Conservation (phyloP, 495 filamentous ascomycete genomes). For the Extremus antarcticus region DNA sequence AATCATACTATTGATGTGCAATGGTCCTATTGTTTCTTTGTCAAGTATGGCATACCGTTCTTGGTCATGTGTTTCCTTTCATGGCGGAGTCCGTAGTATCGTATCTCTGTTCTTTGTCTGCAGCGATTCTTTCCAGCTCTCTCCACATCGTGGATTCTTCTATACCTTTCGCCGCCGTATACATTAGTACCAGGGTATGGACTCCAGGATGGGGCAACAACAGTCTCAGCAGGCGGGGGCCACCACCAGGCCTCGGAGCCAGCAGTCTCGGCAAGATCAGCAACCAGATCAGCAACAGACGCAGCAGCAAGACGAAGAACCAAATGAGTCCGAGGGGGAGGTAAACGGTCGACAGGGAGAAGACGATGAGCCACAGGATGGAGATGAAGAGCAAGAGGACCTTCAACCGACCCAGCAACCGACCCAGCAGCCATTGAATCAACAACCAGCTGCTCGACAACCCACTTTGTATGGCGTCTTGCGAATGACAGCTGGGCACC, state of each 20-base stretch:
- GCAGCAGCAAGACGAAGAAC: background rate
- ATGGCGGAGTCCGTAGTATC: background rate
- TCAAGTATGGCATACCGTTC: background rate
- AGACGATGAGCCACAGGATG: too few relatives aligned
- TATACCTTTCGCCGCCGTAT: too few relatives aligned
- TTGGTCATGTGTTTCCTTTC: background rate
- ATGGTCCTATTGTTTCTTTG: background rate
- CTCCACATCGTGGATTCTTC: too few relatives aligned
- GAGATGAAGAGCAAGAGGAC: background rate
- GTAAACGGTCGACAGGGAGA: too few relatives aligned
- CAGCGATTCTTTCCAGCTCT: too few relatives aligned
- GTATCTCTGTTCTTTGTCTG: background rate
- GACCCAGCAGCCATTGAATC: background rate
- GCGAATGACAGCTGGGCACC: too few relatives aligned
- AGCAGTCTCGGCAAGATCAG: background rate
- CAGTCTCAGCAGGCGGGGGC: too few relatives aligned
- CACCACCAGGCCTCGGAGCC: too few relatives aligned
- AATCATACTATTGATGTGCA: too few relatives aligned
- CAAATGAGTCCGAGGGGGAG: background rate
- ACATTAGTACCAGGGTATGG: too few relatives aligned
- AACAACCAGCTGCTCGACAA: background rate
- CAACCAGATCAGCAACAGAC: background rate
- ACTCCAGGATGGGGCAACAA: too few relatives aligned
- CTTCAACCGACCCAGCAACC: background rate
- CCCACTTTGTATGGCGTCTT: background rate